Evolutionary conservation across 148 eudicot species (phyloP), one percentile per base, ranked within the genome.

Genomic region (Nepenthes gracilis): DNA sequence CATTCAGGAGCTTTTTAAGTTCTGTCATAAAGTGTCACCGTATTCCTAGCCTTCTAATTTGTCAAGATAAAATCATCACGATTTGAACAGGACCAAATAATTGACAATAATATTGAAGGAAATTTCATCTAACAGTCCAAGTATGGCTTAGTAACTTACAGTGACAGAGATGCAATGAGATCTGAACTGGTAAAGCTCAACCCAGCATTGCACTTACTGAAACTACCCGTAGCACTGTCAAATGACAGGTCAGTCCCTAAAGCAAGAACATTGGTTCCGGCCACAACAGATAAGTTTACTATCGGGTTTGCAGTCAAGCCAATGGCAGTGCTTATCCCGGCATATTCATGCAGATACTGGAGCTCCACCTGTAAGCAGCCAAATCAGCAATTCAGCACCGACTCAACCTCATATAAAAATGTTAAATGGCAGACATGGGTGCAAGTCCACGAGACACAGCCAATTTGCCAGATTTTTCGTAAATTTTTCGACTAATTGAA

Each of bases 321-420:
- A 68, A 92, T 71, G 81, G 96, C 84, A 23, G 96, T 81, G 76
- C 80, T 88, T 37, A 92, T 85, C 49, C 96, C 96, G 62, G 96
- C 98, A 79, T 85, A 72, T 70, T 92, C 96, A 43, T 92, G 98
- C 75, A 85, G 73, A 74, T 92, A 92, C 59, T 85, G 98, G 64
- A 92, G 85, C 70, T 92, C 98, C 64, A 76, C 90, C 98, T 92
- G 73, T 64, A 51, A 64, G 58, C 63, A 60, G 32, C 8, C 8
- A 8, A 40, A 40, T 8, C 23, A 23, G 23, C 23, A 23, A 23
- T 23, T 23, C 23, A 23, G 23, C 23, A 23, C 23, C 23, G 23
- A 23, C 23, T 23, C 23, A 23, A 23, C 23, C 23, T 23, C 23
- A 23, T 23, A 23, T 23, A 23, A 23, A 23, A 23, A 23, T 23